A percentile compares a stretch with the other conserved stretches of the same genome.
Evolutionary conservation across 2,329 filamentous ascomycete genomes (phyloP).

Genomic region (Gaeumannomyces tritici): DNA sequence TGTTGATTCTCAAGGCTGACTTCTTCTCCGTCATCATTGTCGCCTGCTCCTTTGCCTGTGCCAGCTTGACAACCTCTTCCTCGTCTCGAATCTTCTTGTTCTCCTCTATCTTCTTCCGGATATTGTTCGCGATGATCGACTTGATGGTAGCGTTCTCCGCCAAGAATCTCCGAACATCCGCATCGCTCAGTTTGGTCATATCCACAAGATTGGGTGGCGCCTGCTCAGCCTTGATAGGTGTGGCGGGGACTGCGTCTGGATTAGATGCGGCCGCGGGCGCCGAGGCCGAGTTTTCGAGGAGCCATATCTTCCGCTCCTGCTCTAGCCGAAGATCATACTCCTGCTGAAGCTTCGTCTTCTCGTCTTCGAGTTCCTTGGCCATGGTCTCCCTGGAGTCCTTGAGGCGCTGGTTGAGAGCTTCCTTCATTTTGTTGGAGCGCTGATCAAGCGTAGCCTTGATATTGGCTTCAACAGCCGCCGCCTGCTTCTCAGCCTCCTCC

Average conservation of each 20-base stretch:
- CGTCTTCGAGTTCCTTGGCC: slow-evolving; percentile 38
- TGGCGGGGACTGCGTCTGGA: slow-evolving; percentile 12
- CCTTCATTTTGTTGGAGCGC: slow-evolving; percentile 61
- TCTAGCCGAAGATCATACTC: slow-evolving; percentile 42
- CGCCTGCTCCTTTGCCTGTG: slow-evolving; percentile 49
- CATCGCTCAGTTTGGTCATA: slow-evolving; percentile 40
- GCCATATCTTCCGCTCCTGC: slow-evolving; percentile 54
- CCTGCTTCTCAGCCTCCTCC: slow-evolving; percentile 54
- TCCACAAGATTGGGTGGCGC: slow-evolving; percentile 17
- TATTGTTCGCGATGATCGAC: slow-evolving; percentile 48
- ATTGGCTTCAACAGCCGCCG: slow-evolving; percentile 53
- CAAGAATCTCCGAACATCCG: slow-evolving; percentile 46
- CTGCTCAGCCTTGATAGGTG: slow-evolving; percentile 8
- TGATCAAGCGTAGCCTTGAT: slow-evolving; percentile 52
- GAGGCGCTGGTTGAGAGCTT: slow-evolving; percentile 58
- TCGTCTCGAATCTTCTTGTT: slow-evolving; percentile 50
- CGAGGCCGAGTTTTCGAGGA: slow-evolving; percentile 34
- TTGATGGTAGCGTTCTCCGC: slow-evolving; percentile 47
- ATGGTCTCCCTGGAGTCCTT: slow-evolving; percentile 50
- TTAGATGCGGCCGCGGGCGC: slow-evolving; percentile 12
- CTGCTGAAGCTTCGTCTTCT: slow-evolving; percentile 40
- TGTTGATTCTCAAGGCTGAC: slow-evolving; percentile 63
- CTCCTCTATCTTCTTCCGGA: slow-evolving; percentile 64
- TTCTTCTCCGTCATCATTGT: slow-evolving; percentile 69
- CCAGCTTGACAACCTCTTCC: slow-evolving; percentile 38